Evolutionary conservation across 495 filamentous ascomycete species (phyloP), one percentile per base, ranked within the genome.

Genomic region (Penicillium samsonianum): DNA sequence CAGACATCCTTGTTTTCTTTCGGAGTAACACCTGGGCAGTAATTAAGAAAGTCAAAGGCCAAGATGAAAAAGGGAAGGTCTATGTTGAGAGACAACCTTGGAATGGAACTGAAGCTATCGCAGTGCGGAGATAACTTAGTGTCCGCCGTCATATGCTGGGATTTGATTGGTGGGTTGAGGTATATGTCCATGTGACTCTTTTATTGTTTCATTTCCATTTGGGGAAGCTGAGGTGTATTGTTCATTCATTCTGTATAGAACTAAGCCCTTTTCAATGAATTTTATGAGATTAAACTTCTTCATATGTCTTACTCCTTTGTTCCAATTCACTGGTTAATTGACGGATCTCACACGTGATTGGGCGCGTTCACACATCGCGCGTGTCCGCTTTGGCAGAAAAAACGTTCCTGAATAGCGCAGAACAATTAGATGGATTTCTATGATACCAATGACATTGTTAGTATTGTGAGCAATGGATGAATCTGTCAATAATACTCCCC

Each of bases 401-500:
- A 68, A 59, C 50, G 57, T 62, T 64, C 51, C 47, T 61, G 56
- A 42, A 41, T 33, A 44, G 28, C 17, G 50, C 35, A 11, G 25
- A 38, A 53, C 35, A 42, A 61, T 57, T 48, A 53, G 46, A 59
- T 51, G 59, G 54, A 16, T n/a, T 35, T 37, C 30, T 17, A 19
- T 9, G 20, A 48, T 48, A n/a, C 31, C 26, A 48, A 48, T 48
- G 45, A 12, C 4, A 48, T 48, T 48, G 26, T 48, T n/a, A 47
- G 45, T 30, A 45, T 55, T 38, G 47, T 40, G 41, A 35, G 40
- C 45, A 31, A 78, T 74, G 74, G 73, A 78, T 48, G 73, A 80
- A 20, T 67, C 72, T 6, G 67, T 81, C 33, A 73, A 71, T 33
- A 74, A 80, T 59, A 80, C 78, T 33, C 79, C 81, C 16, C 57